Evolutionary conservation across 2,329 filamentous ascomycete genomes (phyloP).

Genomic region (Hypoxylon sp.): DNA sequence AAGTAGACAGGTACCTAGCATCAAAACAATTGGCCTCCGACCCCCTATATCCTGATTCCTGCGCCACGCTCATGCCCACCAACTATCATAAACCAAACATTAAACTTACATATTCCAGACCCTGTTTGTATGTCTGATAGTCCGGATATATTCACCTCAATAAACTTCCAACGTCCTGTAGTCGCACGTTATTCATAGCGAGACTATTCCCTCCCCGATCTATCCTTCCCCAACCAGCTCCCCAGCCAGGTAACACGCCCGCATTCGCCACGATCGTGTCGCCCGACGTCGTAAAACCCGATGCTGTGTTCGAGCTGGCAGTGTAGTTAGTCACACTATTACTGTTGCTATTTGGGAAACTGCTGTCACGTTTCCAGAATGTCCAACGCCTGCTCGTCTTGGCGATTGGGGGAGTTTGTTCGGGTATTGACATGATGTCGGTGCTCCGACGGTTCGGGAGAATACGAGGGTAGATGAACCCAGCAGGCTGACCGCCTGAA

Average conservation of each 20-base stretch:
- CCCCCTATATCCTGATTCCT: not conserved
- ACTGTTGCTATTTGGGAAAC: not conserved
- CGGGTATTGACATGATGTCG: constrained; percentile 56
- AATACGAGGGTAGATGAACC: constrained; percentile 57
- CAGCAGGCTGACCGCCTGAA: constrained; percentile 59
- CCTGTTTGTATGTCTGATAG: constrained; percentile 9
- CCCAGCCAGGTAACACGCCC: constrained; percentile 49
- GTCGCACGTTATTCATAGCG: constrained; percentile 47
- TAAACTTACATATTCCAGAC: not conserved
- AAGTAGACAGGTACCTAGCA: not conserved
- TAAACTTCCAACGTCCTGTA: constrained; percentile 51
- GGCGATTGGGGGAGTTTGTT: constrained; percentile 45
- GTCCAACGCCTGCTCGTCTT: constrained; percentile 33
- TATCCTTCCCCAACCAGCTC: constrained; percentile 52
- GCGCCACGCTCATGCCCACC: constrained; percentile 20
- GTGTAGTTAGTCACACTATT: constrained; percentile 22
- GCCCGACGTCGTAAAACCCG: constrained; percentile 31
- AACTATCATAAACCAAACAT: not conserved
- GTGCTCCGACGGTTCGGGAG: constrained; percentile 43
- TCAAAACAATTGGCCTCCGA: constrained; percentile 5
- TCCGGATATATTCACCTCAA: constrained; percentile 35
- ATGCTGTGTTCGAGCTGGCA: constrained; percentile 43
- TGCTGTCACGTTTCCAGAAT: constrained; percentile 32
- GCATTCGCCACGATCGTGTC: constrained; percentile 32
- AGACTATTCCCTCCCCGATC: constrained; percentile 45